phyloP scores from a whole-genome alignment of 1,139 yeast genomes.

The Kluyveromyces sp. region DNA sequence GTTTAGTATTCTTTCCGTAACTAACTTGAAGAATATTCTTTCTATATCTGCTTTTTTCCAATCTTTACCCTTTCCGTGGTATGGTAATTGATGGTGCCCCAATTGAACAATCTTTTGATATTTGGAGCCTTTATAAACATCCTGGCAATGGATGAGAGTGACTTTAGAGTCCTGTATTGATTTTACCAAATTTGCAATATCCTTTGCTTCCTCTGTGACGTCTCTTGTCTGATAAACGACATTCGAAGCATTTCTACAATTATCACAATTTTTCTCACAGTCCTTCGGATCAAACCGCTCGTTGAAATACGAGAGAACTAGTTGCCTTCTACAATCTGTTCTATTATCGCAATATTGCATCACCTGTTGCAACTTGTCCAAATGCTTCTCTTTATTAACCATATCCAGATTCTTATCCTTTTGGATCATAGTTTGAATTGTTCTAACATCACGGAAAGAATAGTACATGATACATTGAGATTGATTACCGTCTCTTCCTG shows the following conservation, averaged over 20 bases:
- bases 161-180: slow-evolving; percentile 52
- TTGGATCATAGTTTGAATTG: slow-evolving; percentile 67
- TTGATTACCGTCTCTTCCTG: slow-evolving; percentile 85
- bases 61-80: slow-evolving; percentile 64
- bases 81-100: slow-evolving; percentile 53
- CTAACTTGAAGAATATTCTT: slow-evolving; percentile 69
- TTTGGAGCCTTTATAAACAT: slow-evolving; percentile 71
- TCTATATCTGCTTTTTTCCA: slow-evolving; percentile 64
- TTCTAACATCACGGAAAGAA: slow-evolving; percentile 66
- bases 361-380: slow-evolving; percentile 71
- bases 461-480: slow-evolving; percentile 82
- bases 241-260: slow-evolving; percentile 52
- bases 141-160: slow-evolving; percentile 75
- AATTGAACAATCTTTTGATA: slow-evolving; percentile 50
- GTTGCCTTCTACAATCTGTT: slow-evolving; percentile 83
- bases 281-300: slow-evolving; percentile 63
- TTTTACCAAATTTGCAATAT: slow-evolving; percentile 52
- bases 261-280: slow-evolving; percentile 78
- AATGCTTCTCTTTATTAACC: slow-evolving; percentile 67
- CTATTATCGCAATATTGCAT: slow-evolving; percentile 87
- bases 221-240: slow-evolving; percentile 48
- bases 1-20: slow-evolving; percentile 57
- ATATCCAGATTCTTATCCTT: slow-evolving; percentile 61
- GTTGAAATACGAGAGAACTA: slow-evolving; percentile 82
- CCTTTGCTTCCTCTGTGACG: slow-evolving; percentile 58